Evolutionary conservation across 75 land plant species (phyloP).

Genomic region (Sequoia sempervirens): DNA sequence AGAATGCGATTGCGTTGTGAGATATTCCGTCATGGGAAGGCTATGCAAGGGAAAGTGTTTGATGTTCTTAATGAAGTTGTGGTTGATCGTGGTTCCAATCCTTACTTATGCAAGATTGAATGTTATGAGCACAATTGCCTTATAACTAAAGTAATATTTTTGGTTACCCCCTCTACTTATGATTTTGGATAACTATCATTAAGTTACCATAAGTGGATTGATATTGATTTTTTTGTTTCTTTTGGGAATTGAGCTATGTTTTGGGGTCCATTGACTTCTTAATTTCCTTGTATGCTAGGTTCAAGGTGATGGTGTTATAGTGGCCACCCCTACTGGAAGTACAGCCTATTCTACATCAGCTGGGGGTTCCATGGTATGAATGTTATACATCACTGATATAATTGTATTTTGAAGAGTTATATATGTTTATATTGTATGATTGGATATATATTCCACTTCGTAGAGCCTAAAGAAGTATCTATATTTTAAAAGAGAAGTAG

Average conservation of each 20-base stretch:
- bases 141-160: conserved; percentile 75
- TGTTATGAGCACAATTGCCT: conserved; percentile 92
- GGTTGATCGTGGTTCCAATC: conserved; percentile 97
- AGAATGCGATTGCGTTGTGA: conserved; percentile 93
- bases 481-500: neutral
- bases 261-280: neutral
- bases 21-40: conserved; percentile 79
- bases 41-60: conserved; percentile 92
- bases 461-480: neutral
- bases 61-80: conserved; percentile 96
- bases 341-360: conserved; percentile 99
- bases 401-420: neutral
- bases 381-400: neutral
- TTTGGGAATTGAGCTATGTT: neutral
- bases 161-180: neutral
- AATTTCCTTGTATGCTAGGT: conserved; percentile 42
- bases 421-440: neutral
- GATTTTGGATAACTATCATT: neutral
- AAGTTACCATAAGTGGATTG: neutral
- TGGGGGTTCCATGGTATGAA: conserved; percentile 95
- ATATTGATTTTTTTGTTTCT: neutral
- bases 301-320: conserved; percentile 97
- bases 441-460: too few species aligned
- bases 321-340: conserved; percentile 99
- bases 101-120: conserved; percentile 96